phyloP scores from a whole-genome alignment of 1,284 basidiomycete species.

The Coriolopsis trogii region DNA sequence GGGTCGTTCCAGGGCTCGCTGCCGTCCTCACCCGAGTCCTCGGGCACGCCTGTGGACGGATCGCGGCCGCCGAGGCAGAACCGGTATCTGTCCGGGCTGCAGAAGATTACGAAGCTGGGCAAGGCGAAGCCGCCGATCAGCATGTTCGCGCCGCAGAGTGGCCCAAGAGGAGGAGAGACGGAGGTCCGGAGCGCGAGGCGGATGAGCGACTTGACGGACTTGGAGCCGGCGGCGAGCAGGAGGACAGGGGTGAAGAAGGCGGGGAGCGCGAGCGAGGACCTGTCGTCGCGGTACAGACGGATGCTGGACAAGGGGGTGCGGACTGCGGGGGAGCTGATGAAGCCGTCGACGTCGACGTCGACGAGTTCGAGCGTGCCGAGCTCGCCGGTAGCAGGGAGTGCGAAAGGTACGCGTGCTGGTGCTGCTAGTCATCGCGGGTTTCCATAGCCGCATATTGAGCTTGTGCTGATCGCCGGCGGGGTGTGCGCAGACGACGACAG shows the following conservation, averaged over 20 bases:
- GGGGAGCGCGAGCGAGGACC: conserved; percentile 7
- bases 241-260: conserved; percentile 8
- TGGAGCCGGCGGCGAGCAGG: conserved; percentile 9
- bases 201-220: conserved; percentile 23
- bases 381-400: conserved; percentile 20
- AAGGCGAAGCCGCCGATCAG: conserved; percentile 34
- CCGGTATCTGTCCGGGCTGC: conserved; percentile 31
- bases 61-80: conserved; percentile 17
- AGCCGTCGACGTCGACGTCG: too few relatives aligned
- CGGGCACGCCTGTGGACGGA: conserved; percentile 7
- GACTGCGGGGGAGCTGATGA: conserved; percentile 17
- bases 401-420: conserved; percentile 17
- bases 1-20: conserved; percentile 8
- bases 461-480: not conserved
- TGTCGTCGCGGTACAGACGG: conserved; percentile 19
- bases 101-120: conserved; percentile 40
- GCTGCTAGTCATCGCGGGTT: too few relatives aligned
- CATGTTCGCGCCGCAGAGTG: conserved; percentile 19
- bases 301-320: conserved; percentile 16
- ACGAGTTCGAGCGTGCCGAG: conserved; percentile 25
- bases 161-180: too few relatives aligned
- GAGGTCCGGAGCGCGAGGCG: conserved; percentile 17
- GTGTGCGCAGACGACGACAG: too few relatives aligned
- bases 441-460: conserved; percentile 13
- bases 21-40: conserved; percentile 19